A percentile compares a stretch with the other conserved stretches of the same genome.
Evolutionary conservation across 169 alveolate genomes (phyloP).

Genomic region (Eimeria acervulina): DNA sequence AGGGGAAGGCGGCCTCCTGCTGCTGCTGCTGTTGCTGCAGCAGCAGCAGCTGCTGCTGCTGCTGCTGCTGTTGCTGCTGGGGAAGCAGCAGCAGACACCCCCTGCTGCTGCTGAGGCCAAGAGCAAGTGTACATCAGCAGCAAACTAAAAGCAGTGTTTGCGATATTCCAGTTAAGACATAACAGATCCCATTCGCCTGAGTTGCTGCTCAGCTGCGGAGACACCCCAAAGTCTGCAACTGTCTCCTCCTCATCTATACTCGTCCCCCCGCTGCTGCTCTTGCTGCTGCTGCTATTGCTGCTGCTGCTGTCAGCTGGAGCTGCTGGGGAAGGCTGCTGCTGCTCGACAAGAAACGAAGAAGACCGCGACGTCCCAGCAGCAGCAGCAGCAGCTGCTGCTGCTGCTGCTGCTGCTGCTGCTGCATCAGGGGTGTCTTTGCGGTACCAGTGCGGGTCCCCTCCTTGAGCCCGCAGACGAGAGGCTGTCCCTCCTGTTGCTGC

Average conservation of each 20-base stretch:
- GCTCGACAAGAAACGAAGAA: not conserved
- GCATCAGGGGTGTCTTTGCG: not conserved
- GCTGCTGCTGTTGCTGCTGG: not conserved
- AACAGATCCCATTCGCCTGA: constrained; percentile 39
- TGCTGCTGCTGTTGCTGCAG: not conserved
- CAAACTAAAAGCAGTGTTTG: constrained; percentile 53
- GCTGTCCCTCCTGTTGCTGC: constrained; percentile 40
- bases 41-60: constrained; percentile 10
- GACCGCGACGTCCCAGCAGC: not conserved
- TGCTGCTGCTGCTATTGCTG: no score
- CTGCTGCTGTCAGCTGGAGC: not conserved
- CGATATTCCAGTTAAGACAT: constrained; percentile 69
- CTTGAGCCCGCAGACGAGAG: not conserved
- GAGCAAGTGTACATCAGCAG: constrained; percentile 60
- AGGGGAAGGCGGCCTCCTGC: no score
- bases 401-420: constrained; percentile 15
- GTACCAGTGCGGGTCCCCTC: not conserved
- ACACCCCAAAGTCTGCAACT: constrained; percentile 1
- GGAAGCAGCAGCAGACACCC: not conserved
- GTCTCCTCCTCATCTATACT: not conserved
- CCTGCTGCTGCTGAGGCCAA: not conserved
- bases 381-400: not conserved
- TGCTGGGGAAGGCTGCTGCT: not conserved
- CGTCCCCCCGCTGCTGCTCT: no score
- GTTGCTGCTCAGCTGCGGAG: not conserved